These are phyloP conservation scores for Amaranthus tricolor DNA, from an alignment of 179 eudicot species.

Conservation along the genomic window DNA sequence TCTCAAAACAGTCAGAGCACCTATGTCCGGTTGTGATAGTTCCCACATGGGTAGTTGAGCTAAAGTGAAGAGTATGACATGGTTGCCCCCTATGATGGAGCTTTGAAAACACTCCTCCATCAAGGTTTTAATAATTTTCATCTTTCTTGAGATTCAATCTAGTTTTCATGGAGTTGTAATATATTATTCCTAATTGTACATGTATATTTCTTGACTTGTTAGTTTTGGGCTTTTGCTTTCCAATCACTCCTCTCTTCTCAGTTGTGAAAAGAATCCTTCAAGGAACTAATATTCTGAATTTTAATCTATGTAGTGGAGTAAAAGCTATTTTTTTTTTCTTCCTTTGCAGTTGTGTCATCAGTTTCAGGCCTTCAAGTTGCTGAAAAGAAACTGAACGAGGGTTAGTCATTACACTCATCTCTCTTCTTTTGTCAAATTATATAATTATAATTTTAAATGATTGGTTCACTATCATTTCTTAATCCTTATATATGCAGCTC, in stretches of 20 bases:
- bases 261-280: background rate
- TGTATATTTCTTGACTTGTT: background rate
- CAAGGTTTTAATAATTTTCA: background rate
- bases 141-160: background rate
- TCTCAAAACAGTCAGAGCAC: too few species aligned
- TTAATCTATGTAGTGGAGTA: conserved; percentile 3
- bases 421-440: conserved; percentile 5
- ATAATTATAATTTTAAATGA: background rate
- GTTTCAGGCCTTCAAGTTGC: conserved; percentile 80
- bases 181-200: background rate
- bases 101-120: background rate
- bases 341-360: conserved; percentile 73
- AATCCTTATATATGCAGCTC: background rate
- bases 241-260: background rate
- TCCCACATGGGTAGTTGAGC: too few species aligned
- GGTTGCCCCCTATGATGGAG: background rate
- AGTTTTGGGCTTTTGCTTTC: conserved; percentile 7
- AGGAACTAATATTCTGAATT: background rate
- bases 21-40: too few species aligned
- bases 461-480: background rate
- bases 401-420: conserved; percentile 36
- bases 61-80: background rate
- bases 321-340: background rate
- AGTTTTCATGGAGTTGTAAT: background rate
- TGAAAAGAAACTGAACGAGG: conserved; percentile 37